phyloP scores from a whole-genome alignment of 495 filamentous ascomycete species.

The Platismatia glauca region DNA sequence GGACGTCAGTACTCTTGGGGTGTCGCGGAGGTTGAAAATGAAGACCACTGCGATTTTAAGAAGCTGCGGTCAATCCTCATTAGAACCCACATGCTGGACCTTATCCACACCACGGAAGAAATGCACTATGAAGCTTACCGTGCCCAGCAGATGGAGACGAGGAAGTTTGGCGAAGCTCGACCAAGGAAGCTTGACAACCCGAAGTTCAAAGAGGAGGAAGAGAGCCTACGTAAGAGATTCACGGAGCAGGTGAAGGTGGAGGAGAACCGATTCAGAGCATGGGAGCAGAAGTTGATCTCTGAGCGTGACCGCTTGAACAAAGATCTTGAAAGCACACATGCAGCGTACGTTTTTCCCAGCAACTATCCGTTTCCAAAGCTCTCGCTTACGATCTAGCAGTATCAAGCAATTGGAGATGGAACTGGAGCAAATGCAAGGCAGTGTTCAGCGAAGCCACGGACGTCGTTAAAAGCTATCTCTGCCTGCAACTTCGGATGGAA shows the following conservation, averaged over 20 bases:
- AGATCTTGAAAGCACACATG: conserved; percentile 94
- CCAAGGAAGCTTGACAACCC: conserved; percentile 98
- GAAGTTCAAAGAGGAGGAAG: conserved; percentile 99
- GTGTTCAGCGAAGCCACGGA: conserved; percentile 83
- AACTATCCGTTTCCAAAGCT: not conserved
- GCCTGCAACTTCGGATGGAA: not conserved
- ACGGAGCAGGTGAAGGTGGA: conserved; percentile 99
- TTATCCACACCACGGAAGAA: conserved; percentile 99
- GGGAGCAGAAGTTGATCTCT: conserved; percentile 98
- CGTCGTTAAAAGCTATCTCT: conserved; percentile 54
- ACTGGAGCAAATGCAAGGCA: conserved; percentile 88
- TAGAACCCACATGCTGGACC: conserved; percentile 99
- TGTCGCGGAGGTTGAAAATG: conserved; percentile 98
- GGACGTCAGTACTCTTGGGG: conserved; percentile 98
- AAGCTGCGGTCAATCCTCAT: conserved; percentile 98
- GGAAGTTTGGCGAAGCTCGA: conserved; percentile 96
- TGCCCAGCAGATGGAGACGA: conserved; percentile 98
- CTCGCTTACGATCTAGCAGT: conserved; percentile 35
- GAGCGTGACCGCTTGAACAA: conserved; percentile 98
- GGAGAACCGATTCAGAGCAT: conserved; percentile 95
- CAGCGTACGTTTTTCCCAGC: conserved; percentile 51
- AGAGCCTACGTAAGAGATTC: conserved; percentile 94
- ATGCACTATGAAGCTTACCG: conserved; percentile 98
- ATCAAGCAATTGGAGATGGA: conserved; percentile 95
- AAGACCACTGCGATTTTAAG: conserved; percentile 99